A percentile compares a stretch with the other conserved stretches of the same genome.
Evolutionary conservation across 2,329 filamentous ascomycete genomes (phyloP).

Genomic region (Lecanosticta acicola): DNA sequence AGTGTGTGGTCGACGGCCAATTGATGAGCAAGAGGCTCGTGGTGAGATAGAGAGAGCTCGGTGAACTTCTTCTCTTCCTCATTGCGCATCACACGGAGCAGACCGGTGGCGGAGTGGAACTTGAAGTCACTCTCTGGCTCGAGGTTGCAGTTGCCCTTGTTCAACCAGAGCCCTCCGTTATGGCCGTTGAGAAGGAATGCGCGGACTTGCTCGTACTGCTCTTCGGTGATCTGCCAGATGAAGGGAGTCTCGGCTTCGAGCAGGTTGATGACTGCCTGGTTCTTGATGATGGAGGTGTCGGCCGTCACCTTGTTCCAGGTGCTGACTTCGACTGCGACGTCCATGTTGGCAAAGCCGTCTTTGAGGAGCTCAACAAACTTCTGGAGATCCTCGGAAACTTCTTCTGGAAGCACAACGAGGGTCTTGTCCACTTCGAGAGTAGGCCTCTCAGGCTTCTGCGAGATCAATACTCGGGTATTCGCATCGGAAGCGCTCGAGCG

Average conservation of each 20-base stretch:
- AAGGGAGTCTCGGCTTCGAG: not conserved
- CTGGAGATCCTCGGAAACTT: not conserved
- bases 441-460: not conserved
- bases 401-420: not conserved
- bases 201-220: not conserved
- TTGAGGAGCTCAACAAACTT: not conserved
- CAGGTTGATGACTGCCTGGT: not conserved
- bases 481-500: not conserved
- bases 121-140: not conserved
- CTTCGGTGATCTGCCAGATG: not conserved
- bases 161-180: slow-evolving; percentile 5
- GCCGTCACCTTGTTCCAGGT: not conserved
- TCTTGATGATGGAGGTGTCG: not conserved
- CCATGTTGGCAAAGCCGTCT: not conserved
- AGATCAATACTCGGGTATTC: not conserved
- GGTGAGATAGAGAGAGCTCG: not conserved
- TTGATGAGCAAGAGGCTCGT: not conserved
- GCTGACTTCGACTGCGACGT: not conserved
- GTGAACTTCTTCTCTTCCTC: slow-evolving; percentile 8
- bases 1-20: not conserved
- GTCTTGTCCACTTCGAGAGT: not conserved
- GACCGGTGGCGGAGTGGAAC: slow-evolving; percentile 7
- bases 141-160: not conserved
- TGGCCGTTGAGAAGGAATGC: not conserved
- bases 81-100: slow-evolving; percentile 14